These are phyloP conservation scores for Immersiella caudata DNA, from an alignment of 495 filamentous ascomycete genomes.

Conservation along the genomic window DNA sequence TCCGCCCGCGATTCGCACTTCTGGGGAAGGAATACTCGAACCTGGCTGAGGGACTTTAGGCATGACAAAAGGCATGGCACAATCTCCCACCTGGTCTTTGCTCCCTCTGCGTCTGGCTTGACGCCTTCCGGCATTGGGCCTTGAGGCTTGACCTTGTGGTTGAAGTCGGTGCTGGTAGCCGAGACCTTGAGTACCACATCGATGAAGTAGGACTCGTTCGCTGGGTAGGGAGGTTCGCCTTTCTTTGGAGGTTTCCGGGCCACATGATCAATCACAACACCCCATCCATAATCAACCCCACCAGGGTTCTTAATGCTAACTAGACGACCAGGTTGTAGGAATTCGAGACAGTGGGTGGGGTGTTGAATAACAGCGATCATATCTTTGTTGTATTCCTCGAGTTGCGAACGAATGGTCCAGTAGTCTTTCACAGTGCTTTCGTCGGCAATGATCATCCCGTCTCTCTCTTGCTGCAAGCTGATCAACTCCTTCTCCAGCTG, in stretches of 20 bases:
- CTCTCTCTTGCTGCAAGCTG: slow-evolving; percentile 70
- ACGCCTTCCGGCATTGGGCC: slow-evolving; percentile 41
- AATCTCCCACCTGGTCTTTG: slow-evolving; percentile 68
- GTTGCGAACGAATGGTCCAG: slow-evolving; percentile 79
- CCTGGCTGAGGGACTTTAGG: slow-evolving; percentile 73
- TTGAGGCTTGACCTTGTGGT: slow-evolving; percentile 33
- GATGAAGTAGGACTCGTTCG: slow-evolving; percentile 75
- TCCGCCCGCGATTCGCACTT: slow-evolving; percentile 65
- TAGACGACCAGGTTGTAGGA: slow-evolving; percentile 77
- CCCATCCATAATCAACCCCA: slow-evolving; percentile 86
- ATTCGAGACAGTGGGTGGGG: slow-evolving; percentile 79
- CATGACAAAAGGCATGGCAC: slow-evolving; percentile 85
- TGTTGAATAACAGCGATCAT: slow-evolving; percentile 88
- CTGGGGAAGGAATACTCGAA: slow-evolving; percentile 77
- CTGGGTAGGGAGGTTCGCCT: slow-evolving; percentile 62
- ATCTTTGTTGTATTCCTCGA: slow-evolving; percentile 79
- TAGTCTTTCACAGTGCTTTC: slow-evolving; percentile 90
- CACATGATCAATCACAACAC: slow-evolving; percentile 73
- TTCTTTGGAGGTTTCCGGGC: slow-evolving; percentile 62
- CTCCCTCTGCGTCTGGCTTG: slow-evolving; percentile 25
- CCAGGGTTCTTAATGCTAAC: slow-evolving; percentile 77
- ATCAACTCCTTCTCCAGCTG: slow-evolving; percentile 77
- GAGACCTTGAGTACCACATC: slow-evolving; percentile 81
- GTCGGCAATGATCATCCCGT: slow-evolving; percentile 75
- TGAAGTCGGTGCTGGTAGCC: slow-evolving; percentile 49